A percentile compares a stretch with the other conserved stretches of the same genome.
phyloP scores from a whole-genome alignment of 306 rosid species.

The Cajanus cajan region DNA sequence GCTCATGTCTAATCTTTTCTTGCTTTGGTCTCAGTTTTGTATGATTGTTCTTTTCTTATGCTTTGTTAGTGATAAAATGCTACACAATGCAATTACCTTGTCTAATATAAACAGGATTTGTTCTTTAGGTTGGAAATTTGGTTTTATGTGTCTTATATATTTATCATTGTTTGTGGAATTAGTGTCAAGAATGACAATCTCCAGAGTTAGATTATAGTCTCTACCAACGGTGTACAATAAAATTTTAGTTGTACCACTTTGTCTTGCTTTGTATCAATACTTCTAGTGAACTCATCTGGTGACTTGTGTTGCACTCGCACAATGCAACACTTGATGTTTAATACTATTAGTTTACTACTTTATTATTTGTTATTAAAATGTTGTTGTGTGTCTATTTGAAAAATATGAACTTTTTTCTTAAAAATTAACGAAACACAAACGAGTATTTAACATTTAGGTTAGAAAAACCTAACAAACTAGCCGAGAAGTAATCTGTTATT shows the following conservation, averaged over 20 bases:
- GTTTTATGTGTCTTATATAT: conserved; percentile 22
- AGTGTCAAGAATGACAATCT: conserved; percentile 29
- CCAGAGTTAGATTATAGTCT: conserved; percentile 7
- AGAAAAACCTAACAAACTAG: too few species aligned
- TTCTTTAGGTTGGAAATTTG: conserved; percentile 53
- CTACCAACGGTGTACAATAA: conserved; percentile 6
- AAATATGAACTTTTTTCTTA: background rate
- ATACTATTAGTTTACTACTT: background rate
- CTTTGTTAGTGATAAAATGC: conserved; percentile 30
- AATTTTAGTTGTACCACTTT: background rate
- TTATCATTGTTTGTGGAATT: conserved; percentile 40
- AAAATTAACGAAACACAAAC: background rate
- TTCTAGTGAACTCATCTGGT: background rate
- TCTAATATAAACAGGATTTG: conserved; percentile 43
- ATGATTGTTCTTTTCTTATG: conserved; percentile 42
- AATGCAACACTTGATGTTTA: background rate
- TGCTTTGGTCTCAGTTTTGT: conserved; percentile 33
- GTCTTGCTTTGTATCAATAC: background rate
- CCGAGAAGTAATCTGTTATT: too few species aligned
- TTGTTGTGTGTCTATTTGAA: background rate
- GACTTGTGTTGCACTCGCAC: too few species aligned
- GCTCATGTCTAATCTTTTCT: conserved; percentile 70
- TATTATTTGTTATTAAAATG: background rate
- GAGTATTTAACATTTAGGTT: background rate
- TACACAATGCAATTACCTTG: conserved; percentile 33